Evolutionary conservation across 139 green algal species (phyloP).

Genomic region (Tetraselmis chui): DNA sequence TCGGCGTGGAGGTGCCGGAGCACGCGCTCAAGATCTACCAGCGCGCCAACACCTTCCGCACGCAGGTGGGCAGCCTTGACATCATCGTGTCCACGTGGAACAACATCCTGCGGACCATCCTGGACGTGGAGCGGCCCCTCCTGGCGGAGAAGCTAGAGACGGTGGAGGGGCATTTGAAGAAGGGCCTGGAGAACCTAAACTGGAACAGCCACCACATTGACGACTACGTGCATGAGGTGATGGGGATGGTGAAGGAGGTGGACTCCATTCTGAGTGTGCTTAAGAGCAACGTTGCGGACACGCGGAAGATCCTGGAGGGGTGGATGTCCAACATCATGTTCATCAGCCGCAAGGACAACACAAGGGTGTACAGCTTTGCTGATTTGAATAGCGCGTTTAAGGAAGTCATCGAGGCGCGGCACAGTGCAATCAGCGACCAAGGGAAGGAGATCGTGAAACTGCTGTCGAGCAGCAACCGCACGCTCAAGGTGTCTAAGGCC

Average conservation of each 20-base stretch:
- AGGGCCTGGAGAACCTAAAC: slow-evolving; percentile 53
- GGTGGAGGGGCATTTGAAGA: slow-evolving; percentile 49
- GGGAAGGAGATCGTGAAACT: slow-evolving; percentile 78
- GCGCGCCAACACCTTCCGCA: slow-evolving; percentile 57
- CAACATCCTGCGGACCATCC: slow-evolving; percentile 62
- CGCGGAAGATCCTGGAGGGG: slow-evolving; percentile 36
- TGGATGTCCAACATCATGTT: slow-evolving; percentile 82
- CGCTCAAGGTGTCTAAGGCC: slow-evolving; percentile 69
- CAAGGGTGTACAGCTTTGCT: slow-evolving; percentile 58
- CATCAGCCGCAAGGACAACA: slow-evolving; percentile 64
- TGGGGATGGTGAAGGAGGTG: slow-evolving; percentile 64
- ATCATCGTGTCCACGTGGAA: slow-evolving; percentile 76
- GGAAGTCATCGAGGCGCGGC: slow-evolving; percentile 20
- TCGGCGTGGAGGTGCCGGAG: slow-evolving; percentile 38
- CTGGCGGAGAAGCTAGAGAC: slow-evolving; percentile 65
- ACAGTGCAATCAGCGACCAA: slow-evolving; percentile 42
- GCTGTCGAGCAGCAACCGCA: slow-evolving; percentile 61
- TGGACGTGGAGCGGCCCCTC: slow-evolving; percentile 75
- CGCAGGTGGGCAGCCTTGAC: slow-evolving; percentile 74
- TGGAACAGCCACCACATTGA: slow-evolving; percentile 77
- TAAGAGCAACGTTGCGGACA: slow-evolving; percentile 70
- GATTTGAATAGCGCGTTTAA: slow-evolving; percentile 57
- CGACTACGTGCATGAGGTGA: slow-evolving; percentile 68
- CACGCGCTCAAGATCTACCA: slow-evolving; percentile 46
- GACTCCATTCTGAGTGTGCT: slow-evolving; percentile 61